Evolutionary conservation across 2,329 filamentous ascomycete genomes (phyloP).

Genomic region (Apiospora arundinis): DNA sequence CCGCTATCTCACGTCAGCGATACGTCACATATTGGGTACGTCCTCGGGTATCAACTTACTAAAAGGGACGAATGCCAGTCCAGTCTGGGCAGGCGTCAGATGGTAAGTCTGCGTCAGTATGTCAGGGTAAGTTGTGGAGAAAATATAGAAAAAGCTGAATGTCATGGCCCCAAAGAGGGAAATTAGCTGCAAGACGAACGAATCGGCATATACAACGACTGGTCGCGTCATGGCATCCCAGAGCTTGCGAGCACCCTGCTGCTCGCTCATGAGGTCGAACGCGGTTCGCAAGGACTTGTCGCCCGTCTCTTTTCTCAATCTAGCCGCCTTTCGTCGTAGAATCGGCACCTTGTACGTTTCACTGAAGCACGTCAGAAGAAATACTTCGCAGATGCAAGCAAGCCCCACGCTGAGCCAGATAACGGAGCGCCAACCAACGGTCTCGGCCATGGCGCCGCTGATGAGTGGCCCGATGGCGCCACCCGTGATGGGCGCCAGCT

Average conservation of each 20-base stretch:
- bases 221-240: constrained; percentile 53
- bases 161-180: constrained; percentile 54
- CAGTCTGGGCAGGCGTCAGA: constrained; percentile 57
- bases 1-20: constrained; percentile 42
- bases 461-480: constrained; percentile 64
- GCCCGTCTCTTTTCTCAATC: constrained; percentile 39
- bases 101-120: constrained; percentile 56
- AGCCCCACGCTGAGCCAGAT: constrained; percentile 57
- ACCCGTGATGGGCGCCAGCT: constrained; percentile 63
- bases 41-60: constrained; percentile 47
- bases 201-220: constrained; percentile 53
- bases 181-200: constrained; percentile 57
- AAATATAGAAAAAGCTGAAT: constrained; percentile 60
- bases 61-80: constrained; percentile 60
- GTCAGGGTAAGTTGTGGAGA: constrained; percentile 58
- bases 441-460: constrained; percentile 59
- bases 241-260: constrained; percentile 39
- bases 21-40: background rate
- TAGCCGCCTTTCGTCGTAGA: constrained; percentile 49
- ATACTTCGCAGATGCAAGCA: constrained; percentile 54
- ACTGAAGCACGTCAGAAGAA: constrained; percentile 57
- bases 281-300: constrained; percentile 38
- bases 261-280: constrained; percentile 37
- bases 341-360: constrained; percentile 69
- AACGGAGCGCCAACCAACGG: constrained; percentile 59